A percentile compares a stretch with the other conserved stretches of the same genome.
Conservation (phyloP, 805 yeast genomes). For the Vanderwaltozyma polyspora region DNA sequence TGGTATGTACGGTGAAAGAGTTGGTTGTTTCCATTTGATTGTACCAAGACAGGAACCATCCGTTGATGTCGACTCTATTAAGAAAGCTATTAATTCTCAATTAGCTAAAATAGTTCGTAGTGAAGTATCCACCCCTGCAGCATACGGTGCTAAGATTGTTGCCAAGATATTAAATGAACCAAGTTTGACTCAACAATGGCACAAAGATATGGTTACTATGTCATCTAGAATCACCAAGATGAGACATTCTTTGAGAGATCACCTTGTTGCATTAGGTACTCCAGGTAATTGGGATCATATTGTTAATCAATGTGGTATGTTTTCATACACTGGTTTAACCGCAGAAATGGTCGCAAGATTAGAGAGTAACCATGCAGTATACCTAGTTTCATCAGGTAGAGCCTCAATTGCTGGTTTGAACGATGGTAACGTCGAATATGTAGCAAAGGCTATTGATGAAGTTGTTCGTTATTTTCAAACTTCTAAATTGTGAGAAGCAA, state of each 20-base stretch:
- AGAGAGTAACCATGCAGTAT: constrained; percentile 70
- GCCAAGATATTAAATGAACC: constrained; percentile 58
- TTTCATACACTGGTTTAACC: constrained; percentile 81
- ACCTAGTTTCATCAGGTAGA: constrained; percentile 74
- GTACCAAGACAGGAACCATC: constrained; percentile 30
- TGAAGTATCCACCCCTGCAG: constrained; percentile 89
- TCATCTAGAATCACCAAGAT: constrained; percentile 68
- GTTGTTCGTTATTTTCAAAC: constrained; percentile 44
- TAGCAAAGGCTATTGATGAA: constrained; percentile 73
- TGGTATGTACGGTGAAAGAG: constrained; percentile 97
- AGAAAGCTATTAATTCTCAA: constrained; percentile 59
- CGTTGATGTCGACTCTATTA: constrained; percentile 30
- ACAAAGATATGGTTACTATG: constrained; percentile 74
- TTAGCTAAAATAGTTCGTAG: constrained; percentile 65
- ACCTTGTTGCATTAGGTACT: constrained; percentile 52
- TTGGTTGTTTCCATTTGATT: constrained; percentile 80
- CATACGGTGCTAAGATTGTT: constrained; percentile 89
- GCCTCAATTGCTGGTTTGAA: constrained; percentile 92
- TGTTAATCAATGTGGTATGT: constrained; percentile 88
- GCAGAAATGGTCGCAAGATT: constrained; percentile 67
- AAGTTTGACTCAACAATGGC: constrained; percentile 70
- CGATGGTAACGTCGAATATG: constrained; percentile 61
- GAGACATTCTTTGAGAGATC: constrained; percentile 58
- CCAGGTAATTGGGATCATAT: constrained; percentile 94
- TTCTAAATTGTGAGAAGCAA: no score